A percentile compares a stretch with the other conserved stretches of the same genome.
phyloP scores from a whole-genome alignment of 2,329 filamentous ascomycete species.

The Pseudogymnoascus sp. region DNA sequence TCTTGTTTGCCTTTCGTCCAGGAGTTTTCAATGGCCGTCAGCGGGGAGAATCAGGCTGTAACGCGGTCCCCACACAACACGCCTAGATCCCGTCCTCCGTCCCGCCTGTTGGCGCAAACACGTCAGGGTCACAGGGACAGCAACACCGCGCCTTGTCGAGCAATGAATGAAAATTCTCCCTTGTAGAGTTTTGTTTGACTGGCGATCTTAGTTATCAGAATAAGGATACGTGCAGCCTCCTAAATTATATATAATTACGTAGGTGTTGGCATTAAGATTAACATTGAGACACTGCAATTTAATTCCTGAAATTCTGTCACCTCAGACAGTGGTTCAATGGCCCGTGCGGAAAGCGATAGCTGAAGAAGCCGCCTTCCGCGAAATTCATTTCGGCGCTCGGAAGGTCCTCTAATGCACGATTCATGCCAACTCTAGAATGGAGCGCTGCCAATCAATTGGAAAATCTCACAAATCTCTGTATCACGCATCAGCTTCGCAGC shows the following conservation, averaged over 20 bases:
- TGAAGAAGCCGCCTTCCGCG: slow-evolving; percentile 1
- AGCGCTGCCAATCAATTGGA: slow-evolving; percentile 4
- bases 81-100: slow-evolving; percentile 5
- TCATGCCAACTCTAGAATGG: not conserved
- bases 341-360: not conserved
- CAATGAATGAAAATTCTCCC: not conserved
- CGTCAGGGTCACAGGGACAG: not conserved
- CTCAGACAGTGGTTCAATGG: not conserved
- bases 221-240: slow-evolving; percentile 4
- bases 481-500: not conserved
- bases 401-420: not conserved
- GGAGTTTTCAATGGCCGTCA: not conserved
- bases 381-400: slow-evolving; percentile 2
- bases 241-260: slow-evolving; percentile 6
- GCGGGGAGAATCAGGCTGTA: slow-evolving; percentile 6
- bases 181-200: not conserved
- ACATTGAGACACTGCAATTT: slow-evolving; percentile 8
- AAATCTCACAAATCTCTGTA: not conserved
- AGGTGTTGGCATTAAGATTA: slow-evolving; percentile 1
- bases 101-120: slow-evolving; percentile 5
- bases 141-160: not conserved
- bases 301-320: slow-evolving; percentile 9
- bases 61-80: slow-evolving; percentile 1
- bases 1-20: not conserved
- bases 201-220: not conserved